Evolutionary conservation across 2,329 filamentous ascomycete genomes (phyloP).

Genomic region (Microsporum canis): DNA sequence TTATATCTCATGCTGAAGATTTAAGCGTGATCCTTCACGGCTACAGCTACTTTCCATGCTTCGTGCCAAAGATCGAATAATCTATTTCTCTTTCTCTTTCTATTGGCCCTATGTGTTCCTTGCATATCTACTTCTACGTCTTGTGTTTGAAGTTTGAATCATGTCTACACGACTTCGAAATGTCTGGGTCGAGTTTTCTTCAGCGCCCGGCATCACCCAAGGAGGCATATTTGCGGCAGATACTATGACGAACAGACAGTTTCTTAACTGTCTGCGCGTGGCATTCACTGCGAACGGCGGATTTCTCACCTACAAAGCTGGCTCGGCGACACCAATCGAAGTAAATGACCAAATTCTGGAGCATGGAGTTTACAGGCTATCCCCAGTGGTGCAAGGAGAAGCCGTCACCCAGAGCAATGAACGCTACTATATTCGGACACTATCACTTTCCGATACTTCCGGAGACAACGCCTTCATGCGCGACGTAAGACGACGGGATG

Average conservation of each 20-base stretch:
- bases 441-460: background rate
- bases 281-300: background rate
- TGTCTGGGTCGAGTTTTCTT: slow-evolving; percentile 3
- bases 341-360: background rate
- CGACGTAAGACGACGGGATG: background rate
- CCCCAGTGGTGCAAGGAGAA: background rate
- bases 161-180: background rate
- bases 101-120: too few relatives aligned
- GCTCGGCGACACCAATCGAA: background rate
- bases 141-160: too few relatives aligned
- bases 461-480: background rate
- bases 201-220: background rate
- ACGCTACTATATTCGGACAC: background rate
- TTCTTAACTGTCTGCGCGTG: background rate
- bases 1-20: too few relatives aligned
- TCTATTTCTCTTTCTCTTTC: too few relatives aligned
- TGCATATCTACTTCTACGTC: too few relatives aligned
- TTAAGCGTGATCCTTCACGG: too few relatives aligned
- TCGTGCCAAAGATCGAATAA: too few relatives aligned
- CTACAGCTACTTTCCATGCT: too few relatives aligned
- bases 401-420: background rate
- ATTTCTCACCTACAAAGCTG: background rate
- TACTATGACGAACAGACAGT: background rate
- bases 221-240: background rate
- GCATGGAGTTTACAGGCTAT: background rate